Base-by-base conservation (phyloP, 768 basidiomycete genomes). In the Coprinopsis sp. region DNA sequence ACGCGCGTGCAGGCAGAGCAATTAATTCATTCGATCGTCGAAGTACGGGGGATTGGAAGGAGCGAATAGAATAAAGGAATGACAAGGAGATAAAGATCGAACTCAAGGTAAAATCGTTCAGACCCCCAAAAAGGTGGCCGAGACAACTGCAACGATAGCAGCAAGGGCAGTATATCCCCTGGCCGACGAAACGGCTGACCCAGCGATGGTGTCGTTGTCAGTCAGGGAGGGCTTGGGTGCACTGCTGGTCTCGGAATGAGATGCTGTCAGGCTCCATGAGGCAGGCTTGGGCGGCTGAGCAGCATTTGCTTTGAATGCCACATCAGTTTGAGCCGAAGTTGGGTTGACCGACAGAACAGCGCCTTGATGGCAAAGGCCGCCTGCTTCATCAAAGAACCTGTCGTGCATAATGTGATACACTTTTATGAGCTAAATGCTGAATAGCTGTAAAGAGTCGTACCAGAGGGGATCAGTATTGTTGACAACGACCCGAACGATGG, bases 351-450 rank as follows among this genome's bases (percentile, higher is more conserved):
- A 59, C n/a, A 71, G 57, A 12, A 70, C 63, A 3, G 61, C 69
- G 11, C 69, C 71, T 51, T 65, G 53, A 25, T 56, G 53, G 52
- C 67, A 71, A n/a, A 58, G 51, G 16, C 69, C 68, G 37, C 65
- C 63, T 13, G 69, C 70, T 56, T 68, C 56, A 46, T 71, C 69
- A 46, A 67, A 71, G 57, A 69, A 65, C 65, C 66, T 69, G 16
- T 10, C 34, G 34, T 36, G 34, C 7, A 18, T 37, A 10, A 22
- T 30, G 22, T n/a, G n/a, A n/a, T n/a, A n/a, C n/a, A n/a, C n/a
- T n/a, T n/a, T n/a, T n/a, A n/a, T n/a, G n/a, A n/a, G n/a, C 13
- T 7, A 25, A 31, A 13, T 19, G 37, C 3, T 21, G 25, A 24
- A 39, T 39, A 23, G 34, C 30, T 10, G 23, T n/a, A 29, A 21